Conservation (phyloP, 768 basidiomycete species). For the Suillus hirtellus region DNA sequence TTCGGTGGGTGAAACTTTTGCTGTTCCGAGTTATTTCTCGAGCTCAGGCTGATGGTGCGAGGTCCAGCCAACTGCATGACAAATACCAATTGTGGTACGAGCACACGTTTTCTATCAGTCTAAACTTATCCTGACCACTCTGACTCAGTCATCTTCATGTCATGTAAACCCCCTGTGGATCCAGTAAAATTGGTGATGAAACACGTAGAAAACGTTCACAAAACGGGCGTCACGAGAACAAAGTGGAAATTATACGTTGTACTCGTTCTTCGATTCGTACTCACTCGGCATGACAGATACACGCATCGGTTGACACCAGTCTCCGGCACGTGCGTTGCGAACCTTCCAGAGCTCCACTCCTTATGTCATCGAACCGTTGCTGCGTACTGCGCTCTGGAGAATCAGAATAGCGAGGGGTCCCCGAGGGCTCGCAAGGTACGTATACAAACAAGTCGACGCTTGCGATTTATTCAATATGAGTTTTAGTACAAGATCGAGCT, state of each 20-base stretch:
- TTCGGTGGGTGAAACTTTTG: slow-evolving; percentile 51
- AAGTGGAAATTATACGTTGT: slow-evolving; percentile 41
- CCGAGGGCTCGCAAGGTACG: slow-evolving; percentile 47
- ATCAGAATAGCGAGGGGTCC: slow-evolving; percentile 22
- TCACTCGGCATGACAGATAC: slow-evolving; percentile 43
- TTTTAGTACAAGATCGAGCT: slow-evolving; percentile 80
- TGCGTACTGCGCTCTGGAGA: slow-evolving; percentile 49
- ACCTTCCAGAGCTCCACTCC: slow-evolving; percentile 64
- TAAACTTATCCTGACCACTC: slow-evolving; percentile 8
- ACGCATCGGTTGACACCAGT: slow-evolving; percentile 74
- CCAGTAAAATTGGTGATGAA: slow-evolving; percentile 68
- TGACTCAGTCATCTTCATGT: slow-evolving; percentile 70
- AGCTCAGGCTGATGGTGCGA: not conserved
- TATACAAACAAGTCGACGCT: slow-evolving; percentile 14
- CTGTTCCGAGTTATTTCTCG: not conserved
- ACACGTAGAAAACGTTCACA: slow-evolving; percentile 61
- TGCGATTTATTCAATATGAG: not conserved
- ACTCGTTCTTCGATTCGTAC: not conserved
- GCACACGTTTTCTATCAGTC: not conserved
- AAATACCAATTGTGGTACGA: slow-evolving; percentile 73
- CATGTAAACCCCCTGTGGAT: slow-evolving; percentile 76
- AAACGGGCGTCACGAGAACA: slow-evolving; percentile 64
- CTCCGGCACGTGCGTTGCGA: slow-evolving; percentile 65
- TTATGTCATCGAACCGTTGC: slow-evolving; percentile 58
- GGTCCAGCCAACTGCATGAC: slow-evolving; percentile 70